Conservation (phyloP, 2,329 filamentous ascomycete species). For the Apiospora hydei region DNA sequence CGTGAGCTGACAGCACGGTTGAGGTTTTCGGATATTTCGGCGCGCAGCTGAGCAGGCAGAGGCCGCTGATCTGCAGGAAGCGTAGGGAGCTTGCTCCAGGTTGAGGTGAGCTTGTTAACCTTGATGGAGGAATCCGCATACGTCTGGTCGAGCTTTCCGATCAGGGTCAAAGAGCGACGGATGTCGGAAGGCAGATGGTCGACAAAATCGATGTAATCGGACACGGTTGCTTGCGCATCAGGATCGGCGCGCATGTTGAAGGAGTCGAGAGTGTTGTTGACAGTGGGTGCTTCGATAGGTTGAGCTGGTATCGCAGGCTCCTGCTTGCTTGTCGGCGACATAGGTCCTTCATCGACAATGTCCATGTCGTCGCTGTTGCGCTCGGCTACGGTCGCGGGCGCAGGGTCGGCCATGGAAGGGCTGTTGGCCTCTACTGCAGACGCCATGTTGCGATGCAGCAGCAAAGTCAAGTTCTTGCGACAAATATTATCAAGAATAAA, state of each 20-base stretch:
- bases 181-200: conserved; percentile 75
- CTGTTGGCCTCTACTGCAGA: conserved; percentile 1
- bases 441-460: conserved; percentile 12
- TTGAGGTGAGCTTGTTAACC: conserved; percentile 63
- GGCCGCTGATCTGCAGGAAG: conserved; percentile 56
- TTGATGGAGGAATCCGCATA: conserved; percentile 63
- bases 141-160: conserved; percentile 67
- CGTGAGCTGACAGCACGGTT: conserved; percentile 62
- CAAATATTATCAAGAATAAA: neutral
- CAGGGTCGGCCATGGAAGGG: neutral
- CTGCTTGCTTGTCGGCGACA: conserved; percentile 40
- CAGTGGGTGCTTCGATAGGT: conserved; percentile 34
- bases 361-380: conserved; percentile 16
- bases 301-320: conserved; percentile 40
- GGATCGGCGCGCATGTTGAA: conserved; percentile 65
- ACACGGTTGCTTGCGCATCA: conserved; percentile 73
- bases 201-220: conserved; percentile 74
- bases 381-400: neutral
- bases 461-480: conserved; percentile 14
- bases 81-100: conserved; percentile 63
- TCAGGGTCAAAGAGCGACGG: conserved; percentile 69
- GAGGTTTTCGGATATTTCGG: conserved; percentile 66
- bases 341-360: conserved; percentile 9
- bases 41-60: conserved; percentile 59
- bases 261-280: conserved; percentile 49